Evolutionary conservation across 257 asterid species (phyloP).

Genomic region (Eucommia ulmoides): DNA sequence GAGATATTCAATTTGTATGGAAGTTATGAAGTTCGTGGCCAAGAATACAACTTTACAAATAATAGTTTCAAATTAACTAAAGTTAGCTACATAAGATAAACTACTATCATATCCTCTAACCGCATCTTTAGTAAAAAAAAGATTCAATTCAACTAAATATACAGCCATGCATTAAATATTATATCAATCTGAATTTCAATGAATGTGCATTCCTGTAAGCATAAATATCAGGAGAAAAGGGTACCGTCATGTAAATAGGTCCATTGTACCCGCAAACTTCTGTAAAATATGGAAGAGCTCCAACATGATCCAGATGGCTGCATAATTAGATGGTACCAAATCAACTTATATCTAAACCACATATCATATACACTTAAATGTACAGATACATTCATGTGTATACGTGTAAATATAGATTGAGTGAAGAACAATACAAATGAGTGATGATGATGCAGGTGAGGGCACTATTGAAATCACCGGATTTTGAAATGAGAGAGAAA

Average conservation of each 20-base stretch:
- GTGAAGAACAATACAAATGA: slow-evolving; percentile 35
- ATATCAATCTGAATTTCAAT: neutral
- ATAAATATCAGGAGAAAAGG: neutral
- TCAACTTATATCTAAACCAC: slow-evolving; percentile 1
- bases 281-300: slow-evolving; percentile 92
- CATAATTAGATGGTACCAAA: slow-evolving; percentile 1
- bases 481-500: slow-evolving; percentile 46
- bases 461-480: slow-evolving; percentile 40
- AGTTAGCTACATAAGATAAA: neutral
- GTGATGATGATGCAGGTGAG: slow-evolving; percentile 75
- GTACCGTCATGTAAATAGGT: slow-evolving; percentile 97
- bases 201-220: neutral
- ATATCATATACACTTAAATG: neutral
- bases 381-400: neutral
- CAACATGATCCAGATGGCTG: slow-evolving; percentile 90
- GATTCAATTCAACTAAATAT: too few relatives aligned
- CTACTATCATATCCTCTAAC: neutral
- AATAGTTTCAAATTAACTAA: neutral
- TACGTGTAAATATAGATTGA: neutral
- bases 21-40: neutral
- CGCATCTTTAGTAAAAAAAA: too few relatives aligned
- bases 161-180: neutral
- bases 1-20: neutral
- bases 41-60: neutral
- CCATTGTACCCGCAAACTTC: slow-evolving; percentile 91